Evolutionary conservation across 176 grass and related monocot species (phyloP).

Genomic region (Rhynchospora pubera): DNA sequence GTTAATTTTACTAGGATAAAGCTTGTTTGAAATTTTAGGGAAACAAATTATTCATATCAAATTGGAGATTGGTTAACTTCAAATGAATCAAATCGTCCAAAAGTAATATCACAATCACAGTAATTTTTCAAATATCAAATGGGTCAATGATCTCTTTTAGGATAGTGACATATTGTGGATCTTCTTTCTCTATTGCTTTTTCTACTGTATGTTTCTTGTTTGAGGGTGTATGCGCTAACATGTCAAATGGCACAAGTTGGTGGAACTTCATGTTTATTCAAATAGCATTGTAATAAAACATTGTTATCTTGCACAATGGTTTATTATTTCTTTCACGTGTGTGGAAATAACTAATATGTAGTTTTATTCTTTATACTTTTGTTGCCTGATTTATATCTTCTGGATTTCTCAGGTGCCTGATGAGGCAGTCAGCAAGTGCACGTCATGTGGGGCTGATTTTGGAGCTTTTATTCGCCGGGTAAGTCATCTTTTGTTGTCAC

Average conservation of each 20-base stretch:
- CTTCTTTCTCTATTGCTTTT: too few species aligned
- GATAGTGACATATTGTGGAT: too few species aligned
- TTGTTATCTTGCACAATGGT: too few species aligned
- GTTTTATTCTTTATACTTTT: not conserved
- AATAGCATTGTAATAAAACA: not conserved
- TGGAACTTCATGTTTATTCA: not conserved
- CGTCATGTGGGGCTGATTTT: conserved; percentile 65
- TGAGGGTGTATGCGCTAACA: not conserved
- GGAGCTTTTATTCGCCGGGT: conserved; percentile 91
- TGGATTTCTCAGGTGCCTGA: conserved; percentile 60
- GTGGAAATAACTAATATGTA: not conserved
- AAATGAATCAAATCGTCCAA: not conserved
- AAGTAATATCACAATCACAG: not conserved
- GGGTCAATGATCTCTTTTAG: too few species aligned
- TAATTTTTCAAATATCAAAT: not conserved
- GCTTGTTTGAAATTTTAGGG: not conserved
- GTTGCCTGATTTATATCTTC: conserved; percentile 1
- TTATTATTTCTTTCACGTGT: too few species aligned
- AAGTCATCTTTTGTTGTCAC: conserved; percentile 1
- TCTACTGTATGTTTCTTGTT: too few species aligned
- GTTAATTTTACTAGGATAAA: not conserved
- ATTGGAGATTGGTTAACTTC: not conserved
- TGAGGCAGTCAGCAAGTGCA: conserved; percentile 86
- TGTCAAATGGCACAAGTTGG: not conserved
- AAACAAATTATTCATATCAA: not conserved